Base-by-base conservation (phyloP, 345 rosid genomes). In the Populus euphratica region DNA sequence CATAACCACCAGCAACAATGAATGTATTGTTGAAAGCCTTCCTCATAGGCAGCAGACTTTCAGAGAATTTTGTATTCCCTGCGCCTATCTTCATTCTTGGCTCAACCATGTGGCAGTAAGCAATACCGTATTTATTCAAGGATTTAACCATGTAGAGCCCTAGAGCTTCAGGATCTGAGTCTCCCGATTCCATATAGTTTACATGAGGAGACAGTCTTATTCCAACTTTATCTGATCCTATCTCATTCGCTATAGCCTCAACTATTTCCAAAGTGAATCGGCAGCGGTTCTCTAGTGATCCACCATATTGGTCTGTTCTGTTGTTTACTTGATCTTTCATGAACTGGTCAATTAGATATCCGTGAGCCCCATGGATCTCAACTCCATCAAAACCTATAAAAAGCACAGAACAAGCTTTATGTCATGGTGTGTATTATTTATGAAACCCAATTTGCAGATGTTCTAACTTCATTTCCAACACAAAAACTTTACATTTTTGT, bases 341-440 rank as follows among this genome's bases (percentile, higher is more conserved):
- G 4, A 44, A 44, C 49, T 44, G 49, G 49, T 44, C 49, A 13
- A 44, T 44, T 23, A 91, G 76, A 79, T 85, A 86, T 72, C 96
- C 94, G 50, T 89, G 78, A 69, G 91, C 91, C 0, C 91, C 92
- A 35, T 90, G 96, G 61, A 91, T 86, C 86, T 91, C 96, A 14
- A 91, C 91, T n/a, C 93, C 94, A 52, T 89, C 93, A 16, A 91
- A 92, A 27, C 93, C 91, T 92, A 87, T 86, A n/a, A 91, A 95
- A 77, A 90, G 89, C 80, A 90, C 83, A 54, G 95, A 91, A 95
- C 92, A 71, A 85, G 12, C 13, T 41, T 41, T 41, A 41, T 10
- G 44, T 41, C 13, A 41, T 10, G 1, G 44, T 41, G 0, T 41
- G 2, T 0, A 10, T 0, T 10, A 44, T 44, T 44, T 1, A 0